Evolutionary conservation across 2,329 filamentous ascomycete species (phyloP).

Genomic region (Xylariomycetidae sp.): DNA sequence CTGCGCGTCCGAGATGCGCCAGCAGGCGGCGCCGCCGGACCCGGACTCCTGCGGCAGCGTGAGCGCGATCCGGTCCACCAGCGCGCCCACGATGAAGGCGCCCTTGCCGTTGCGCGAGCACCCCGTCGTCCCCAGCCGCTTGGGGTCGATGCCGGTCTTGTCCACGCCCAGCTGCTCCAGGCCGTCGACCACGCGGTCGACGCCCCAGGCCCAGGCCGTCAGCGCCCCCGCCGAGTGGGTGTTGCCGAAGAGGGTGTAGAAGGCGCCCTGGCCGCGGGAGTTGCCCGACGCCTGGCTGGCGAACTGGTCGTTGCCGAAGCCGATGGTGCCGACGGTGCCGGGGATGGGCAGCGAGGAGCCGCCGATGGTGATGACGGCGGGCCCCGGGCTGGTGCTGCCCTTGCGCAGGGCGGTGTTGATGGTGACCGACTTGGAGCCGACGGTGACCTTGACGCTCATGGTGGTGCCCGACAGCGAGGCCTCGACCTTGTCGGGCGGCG

Average conservation of each 20-base stretch:
- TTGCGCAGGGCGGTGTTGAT: constrained; percentile 38
- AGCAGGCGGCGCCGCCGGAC: constrained; percentile 55
- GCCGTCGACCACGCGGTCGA: constrained; percentile 53
- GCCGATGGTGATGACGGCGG: constrained; percentile 53
- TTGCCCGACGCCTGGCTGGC: constrained; percentile 39
- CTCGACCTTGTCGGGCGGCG: constrained; percentile 39
- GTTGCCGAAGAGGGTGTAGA: constrained; percentile 53
- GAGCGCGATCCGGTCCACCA: constrained; percentile 52
- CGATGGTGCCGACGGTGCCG: constrained; percentile 48
- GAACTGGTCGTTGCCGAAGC: constrained; percentile 53
- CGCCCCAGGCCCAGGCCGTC: constrained; percentile 59
- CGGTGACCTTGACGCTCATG: constrained; percentile 38
- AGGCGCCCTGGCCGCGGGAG: constrained; percentile 50
- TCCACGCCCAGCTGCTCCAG: constrained; percentile 43
- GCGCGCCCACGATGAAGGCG: constrained; percentile 53
- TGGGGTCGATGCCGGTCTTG: constrained; percentile 43
- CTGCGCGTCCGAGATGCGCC: constrained; percentile 48
- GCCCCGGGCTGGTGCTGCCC: constrained; percentile 41
- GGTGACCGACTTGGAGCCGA: constrained; percentile 38
- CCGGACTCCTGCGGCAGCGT: constrained; percentile 59
- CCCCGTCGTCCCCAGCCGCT: constrained; percentile 50
- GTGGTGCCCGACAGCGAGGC: constrained; percentile 36
- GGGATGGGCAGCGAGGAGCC: constrained; percentile 50
- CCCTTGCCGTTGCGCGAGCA: constrained; percentile 62
- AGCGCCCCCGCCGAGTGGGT: constrained; percentile 50